Evolutionary conservation across 2,329 filamentous ascomycete species (phyloP), one percentile per base, ranked within the genome.

Genomic region (Zasmidium cellare): DNA sequence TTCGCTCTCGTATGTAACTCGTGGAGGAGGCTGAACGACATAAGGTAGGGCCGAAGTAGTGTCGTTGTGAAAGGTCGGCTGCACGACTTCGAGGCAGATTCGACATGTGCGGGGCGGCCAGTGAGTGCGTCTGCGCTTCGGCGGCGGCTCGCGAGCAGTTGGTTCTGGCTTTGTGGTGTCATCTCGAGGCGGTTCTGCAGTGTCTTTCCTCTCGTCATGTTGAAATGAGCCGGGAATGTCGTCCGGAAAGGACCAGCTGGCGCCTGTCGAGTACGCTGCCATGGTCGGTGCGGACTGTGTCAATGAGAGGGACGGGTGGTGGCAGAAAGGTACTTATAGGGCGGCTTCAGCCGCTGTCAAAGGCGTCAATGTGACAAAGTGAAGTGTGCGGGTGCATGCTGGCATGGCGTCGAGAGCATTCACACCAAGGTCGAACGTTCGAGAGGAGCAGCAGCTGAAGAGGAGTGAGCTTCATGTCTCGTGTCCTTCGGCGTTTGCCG

Each of bases 11-110:
- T 96, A 96, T 19, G 81, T 80, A 47, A 88, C 84, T 51, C 80
- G 79, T 18, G 84, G 82, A 45, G 72, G 72, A 24, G 82, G 75
- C 63, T 86, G 81, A 46, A 89, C 74, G 53, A 86, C 80, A 22
- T 78, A 77, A 22, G 85, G 82, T 9, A 74, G 54, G 6, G 84
- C 80, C 6, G 80, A 78, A 5, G 80, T 77, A 16, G 65, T 62
- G 7, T 64, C 56, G 11, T 80, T 77, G 14, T 72, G 62, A 62
- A 83, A 83, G n/a, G 84, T 86, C 28, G 87, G 84, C 58, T 78
- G 76, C 22, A 90, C 81, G 60, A 80, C 80, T 64, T 97, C 93
- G 44, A 96, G 80, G 72, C 93, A 97, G 63, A 97, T 97, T 57
- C 93, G 88, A 75, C 93, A 97, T 60, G 86, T 89, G 64, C 91